phyloP scores from a whole-genome alignment of 805 yeast species.

The Middelhovenomyces tepae region DNA sequence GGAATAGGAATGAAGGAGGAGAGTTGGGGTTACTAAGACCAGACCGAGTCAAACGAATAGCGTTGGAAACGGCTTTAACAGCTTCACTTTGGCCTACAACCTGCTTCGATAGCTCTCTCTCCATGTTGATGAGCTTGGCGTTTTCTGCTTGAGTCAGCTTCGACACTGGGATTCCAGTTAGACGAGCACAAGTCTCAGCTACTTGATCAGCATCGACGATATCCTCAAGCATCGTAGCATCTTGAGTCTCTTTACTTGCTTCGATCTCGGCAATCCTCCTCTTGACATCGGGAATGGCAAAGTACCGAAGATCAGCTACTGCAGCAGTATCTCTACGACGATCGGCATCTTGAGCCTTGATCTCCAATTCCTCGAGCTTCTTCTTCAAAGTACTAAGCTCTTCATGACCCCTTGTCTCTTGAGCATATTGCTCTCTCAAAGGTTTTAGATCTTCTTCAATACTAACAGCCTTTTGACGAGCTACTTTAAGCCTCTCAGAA shows the following conservation, averaged over 20 bases:
- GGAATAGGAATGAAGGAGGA: conserved; percentile 89
- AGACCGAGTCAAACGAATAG: conserved; percentile 85
- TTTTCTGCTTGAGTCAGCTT: conserved; percentile 95
- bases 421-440: conserved; percentile 70
- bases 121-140: conserved; percentile 89
- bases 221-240: conserved; percentile 67
- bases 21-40: conserved; percentile 95
- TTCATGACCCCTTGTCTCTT: conserved; percentile 86
- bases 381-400: conserved; percentile 83
- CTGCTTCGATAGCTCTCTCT: conserved; percentile 63
- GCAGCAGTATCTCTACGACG: conserved; percentile 91
- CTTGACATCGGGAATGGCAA: conserved; percentile 91
- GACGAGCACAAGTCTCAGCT: conserved; percentile 93
- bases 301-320: conserved; percentile 92
- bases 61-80: conserved; percentile 91
- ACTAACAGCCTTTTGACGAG: conserved; percentile 70
- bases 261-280: conserved; percentile 70
- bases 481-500: conserved; percentile 74
- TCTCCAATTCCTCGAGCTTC: conserved; percentile 84
- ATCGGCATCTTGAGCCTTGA: conserved; percentile 92
- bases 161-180: conserved; percentile 94
- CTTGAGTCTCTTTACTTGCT: conserved; percentile 58
- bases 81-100: conserved; percentile 97
- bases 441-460: conserved; percentile 81
- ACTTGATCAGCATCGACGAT: conserved; percentile 88